Evolutionary conservation across 163 green algal genomes (phyloP), one percentile per base, ranked within the genome.

Genomic region (Scenedesmus sp.): DNA sequence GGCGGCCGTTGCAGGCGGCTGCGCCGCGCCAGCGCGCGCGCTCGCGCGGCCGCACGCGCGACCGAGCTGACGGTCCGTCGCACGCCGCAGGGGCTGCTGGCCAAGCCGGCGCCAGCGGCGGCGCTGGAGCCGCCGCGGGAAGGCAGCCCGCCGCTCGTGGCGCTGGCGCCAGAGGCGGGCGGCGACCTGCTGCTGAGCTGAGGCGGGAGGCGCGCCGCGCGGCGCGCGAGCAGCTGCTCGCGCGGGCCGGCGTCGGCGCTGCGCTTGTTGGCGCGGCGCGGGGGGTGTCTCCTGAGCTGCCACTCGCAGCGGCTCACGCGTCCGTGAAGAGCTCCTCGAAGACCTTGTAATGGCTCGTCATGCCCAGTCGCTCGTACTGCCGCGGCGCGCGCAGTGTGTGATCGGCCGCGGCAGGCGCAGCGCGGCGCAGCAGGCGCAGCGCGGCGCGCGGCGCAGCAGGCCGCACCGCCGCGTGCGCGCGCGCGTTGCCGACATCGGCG

Each of bases 271-370:
- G 17, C 17, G 47, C 15, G 14, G 14, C 47, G 17, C 17, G 47
- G 17, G 47, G 14, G 47, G 47, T 56, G 47, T 17, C 15, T 56
- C 15, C 47, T n/a, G 15, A 56, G 15, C 47, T 56, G 17, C 47
- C 47, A 65, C 22, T 14, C n/a, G n/a, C n/a, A 63, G 66, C 66
- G 6, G 11, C 20, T 51, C 29, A 85, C 53, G 82, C 82, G 39
- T 65, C 60, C 20, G 63, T 81, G 62, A 87, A 84, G 67, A 87
- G 79, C 14, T 86, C 82, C 48, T 89, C 85, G 53, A 80, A 89
- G 6, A 87, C 81, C 26, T 85, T 81, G 65, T 89, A 89, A 31
- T 89, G 85, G 22, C 62, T 84, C 22, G 48, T 84, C 85, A 89
- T 89, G 6, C 85, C 85, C 39, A 89, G 42, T 13, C 72, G 53